These are phyloP conservation scores for Capronia coronata DNA, from an alignment of 2,329 filamentous ascomycete genomes.

Conservation along the genomic window DNA sequence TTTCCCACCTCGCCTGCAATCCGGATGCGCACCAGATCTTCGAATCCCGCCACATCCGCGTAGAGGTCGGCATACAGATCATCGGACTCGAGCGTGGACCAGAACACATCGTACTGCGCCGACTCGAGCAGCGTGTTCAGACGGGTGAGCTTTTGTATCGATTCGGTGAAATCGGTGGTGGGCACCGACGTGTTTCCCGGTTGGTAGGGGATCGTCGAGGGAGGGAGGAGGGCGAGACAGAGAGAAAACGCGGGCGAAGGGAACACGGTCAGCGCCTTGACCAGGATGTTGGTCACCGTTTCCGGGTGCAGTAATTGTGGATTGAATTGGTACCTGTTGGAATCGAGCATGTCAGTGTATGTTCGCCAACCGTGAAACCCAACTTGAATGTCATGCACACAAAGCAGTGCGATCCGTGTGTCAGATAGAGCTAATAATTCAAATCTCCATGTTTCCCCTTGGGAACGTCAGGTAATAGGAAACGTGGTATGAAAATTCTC, in stretches of 20 bases:
- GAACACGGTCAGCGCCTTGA: slow-evolving; percentile 96
- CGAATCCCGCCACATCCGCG: slow-evolving; percentile 89
- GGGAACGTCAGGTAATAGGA: slow-evolving; percentile 88
- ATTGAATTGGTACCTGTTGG: slow-evolving; percentile 97
- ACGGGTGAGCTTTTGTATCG: slow-evolving; percentile 75
- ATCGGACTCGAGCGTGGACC: slow-evolving; percentile 84
- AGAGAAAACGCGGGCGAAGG: slow-evolving; percentile 92
- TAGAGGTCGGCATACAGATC: slow-evolving; percentile 94
- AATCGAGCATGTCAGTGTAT: slow-evolving; percentile 18
- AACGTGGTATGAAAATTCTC: slow-evolving; percentile 66
- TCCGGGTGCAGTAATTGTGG: slow-evolving; percentile 95
- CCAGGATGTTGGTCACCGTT: slow-evolving; percentile 96
- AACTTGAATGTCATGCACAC: too few relatives aligned
- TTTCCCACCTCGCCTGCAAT: slow-evolving; percentile 84
- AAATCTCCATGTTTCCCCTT: slow-evolving; percentile 59
- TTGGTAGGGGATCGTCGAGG: slow-evolving; percentile 63
- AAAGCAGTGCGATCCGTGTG: too few relatives aligned
- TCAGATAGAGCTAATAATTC: slow-evolving; percentile 71
- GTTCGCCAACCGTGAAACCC: too few relatives aligned
- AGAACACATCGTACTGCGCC: slow-evolving; percentile 87
- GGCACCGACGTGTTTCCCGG: slow-evolving; percentile 41
- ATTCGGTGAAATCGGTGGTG: slow-evolving; percentile 63
- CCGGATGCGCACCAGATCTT: slow-evolving; percentile 83
- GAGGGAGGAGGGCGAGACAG: slow-evolving; percentile 85
- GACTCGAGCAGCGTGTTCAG: slow-evolving; percentile 84